phyloP scores from a whole-genome alignment of 345 rosid genomes.

The Mallotus nudiflorus region DNA sequence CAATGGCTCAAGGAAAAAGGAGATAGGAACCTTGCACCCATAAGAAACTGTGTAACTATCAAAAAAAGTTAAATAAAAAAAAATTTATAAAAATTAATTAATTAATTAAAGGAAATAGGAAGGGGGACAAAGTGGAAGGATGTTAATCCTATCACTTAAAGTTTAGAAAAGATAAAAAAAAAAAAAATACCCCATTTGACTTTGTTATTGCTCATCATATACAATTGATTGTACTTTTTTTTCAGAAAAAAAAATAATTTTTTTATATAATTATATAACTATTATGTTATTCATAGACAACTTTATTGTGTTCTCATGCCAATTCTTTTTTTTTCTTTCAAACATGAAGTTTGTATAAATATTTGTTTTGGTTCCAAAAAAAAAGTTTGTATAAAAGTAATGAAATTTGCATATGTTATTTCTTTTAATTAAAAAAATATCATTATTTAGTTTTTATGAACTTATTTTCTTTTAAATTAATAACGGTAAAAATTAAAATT shows the following conservation, averaged over 20 bases:
- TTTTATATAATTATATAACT: neutral
- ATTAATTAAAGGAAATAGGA: neutral
- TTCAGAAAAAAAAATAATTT: too few species aligned
- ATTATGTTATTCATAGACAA: neutral
- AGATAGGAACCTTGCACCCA: slow-evolving; percentile 46
- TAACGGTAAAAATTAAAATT: too few species aligned
- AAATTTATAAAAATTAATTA: slow-evolving; percentile 2
- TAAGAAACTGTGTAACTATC: neutral
- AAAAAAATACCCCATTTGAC: slow-evolving; percentile 51
- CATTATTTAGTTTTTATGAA: too few species aligned
- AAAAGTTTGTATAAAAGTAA: too few species aligned
- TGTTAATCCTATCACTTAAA: slow-evolving; percentile 86
- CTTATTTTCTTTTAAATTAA: too few species aligned
- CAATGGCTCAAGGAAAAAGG: slow-evolving; percentile 41
- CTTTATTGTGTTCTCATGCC: neutral
- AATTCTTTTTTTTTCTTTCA: neutral
- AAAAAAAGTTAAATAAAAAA: neutral
- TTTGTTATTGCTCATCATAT: slow-evolving; percentile 49
- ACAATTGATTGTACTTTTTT: slow-evolving; percentile 47
- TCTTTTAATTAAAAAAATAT: too few species aligned
- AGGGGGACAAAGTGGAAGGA: slow-evolving; percentile 96
- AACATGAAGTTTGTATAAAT: neutral
- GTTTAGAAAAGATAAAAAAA: slow-evolving; percentile 31
- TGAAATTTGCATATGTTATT: too few species aligned
- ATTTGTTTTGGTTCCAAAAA: too few species aligned